Evolutionary conservation across 192 early-diverging fungal species (phyloP).

Genomic region (Dissophora globulifera): DNA sequence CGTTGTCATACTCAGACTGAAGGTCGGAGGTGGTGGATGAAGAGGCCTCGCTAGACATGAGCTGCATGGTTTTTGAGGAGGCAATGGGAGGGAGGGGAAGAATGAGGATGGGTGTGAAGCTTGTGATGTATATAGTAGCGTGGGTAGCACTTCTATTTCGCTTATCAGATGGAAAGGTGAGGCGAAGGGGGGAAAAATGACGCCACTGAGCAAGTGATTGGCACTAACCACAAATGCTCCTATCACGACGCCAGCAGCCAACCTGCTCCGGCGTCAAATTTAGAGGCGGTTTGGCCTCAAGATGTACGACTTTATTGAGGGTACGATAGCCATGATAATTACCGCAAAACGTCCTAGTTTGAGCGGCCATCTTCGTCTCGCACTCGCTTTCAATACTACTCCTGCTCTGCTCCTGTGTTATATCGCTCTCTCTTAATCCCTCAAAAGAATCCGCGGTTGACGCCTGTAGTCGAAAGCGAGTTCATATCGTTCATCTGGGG

Average conservation of each 20-base stretch:
- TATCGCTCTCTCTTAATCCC: neutral
- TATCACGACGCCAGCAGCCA: too few relatives aligned
- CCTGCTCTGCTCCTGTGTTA: too few relatives aligned
- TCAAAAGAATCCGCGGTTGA: conserved; percentile 34
- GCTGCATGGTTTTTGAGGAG: conserved; percentile 11
- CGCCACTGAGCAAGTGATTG: conserved; percentile 5
- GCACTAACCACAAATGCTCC: too few relatives aligned
- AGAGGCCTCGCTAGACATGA: conserved; percentile 19
- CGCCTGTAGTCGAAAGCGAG: conserved; percentile 20
- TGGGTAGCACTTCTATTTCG: neutral
- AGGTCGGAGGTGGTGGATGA: conserved; percentile 20
- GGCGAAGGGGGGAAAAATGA: conserved; percentile 3
- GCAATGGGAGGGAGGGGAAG: neutral
- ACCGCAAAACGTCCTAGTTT: too few relatives aligned
- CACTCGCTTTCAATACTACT: too few relatives aligned
- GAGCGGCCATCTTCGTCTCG: too few relatives aligned
- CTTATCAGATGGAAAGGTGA: neutral
- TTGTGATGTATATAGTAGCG: neutral
- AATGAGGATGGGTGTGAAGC: neutral
- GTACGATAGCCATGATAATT: too few relatives aligned
- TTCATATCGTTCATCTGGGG: conserved; percentile 19
- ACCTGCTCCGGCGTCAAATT: too few relatives aligned
- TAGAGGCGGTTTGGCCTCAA: too few relatives aligned
- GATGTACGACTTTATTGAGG: too few relatives aligned
- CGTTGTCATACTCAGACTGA: conserved; percentile 57